phyloP scores from a whole-genome alignment of 495 filamentous ascomycete species.

The Talaromyces proteolyticus region DNA sequence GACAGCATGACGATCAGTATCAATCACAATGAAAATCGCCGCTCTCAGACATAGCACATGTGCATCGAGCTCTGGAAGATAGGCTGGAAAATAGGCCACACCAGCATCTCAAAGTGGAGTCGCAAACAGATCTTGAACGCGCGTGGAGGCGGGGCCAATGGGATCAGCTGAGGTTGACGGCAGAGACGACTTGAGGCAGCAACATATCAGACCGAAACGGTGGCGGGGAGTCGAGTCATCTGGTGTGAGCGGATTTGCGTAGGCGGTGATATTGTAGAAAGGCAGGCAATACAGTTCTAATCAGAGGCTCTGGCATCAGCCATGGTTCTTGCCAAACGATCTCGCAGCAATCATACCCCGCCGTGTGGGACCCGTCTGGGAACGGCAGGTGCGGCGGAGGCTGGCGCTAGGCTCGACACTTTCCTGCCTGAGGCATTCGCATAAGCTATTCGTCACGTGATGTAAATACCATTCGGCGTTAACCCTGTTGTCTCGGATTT shows the following conservation, averaged over 20 bases:
- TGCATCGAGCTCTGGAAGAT: no score
- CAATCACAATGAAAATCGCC: no score
- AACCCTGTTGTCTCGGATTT: not conserved
- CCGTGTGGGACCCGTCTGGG: not conserved
- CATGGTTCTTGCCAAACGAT: no score
- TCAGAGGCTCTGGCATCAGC: no score
- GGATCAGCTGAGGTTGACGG: not conserved
- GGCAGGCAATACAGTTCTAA: no score
- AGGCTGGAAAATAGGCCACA: not conserved
- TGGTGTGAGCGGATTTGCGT: not conserved
- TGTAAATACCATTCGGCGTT: not conserved
- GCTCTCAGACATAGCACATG: no score
- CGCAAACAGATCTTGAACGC: not conserved
- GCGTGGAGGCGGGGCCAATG: not conserved
- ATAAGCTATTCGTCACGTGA: not conserved
- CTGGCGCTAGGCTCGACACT: not conserved
- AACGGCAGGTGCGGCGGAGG: not conserved
- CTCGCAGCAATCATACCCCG: not conserved
- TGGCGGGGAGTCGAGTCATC: not conserved
- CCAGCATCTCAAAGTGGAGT: not conserved
- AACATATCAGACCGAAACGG: not conserved
- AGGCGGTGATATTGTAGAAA: no score
- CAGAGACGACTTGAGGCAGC: not conserved
- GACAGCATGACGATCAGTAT: not conserved
- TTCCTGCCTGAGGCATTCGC: constrained; percentile 1